phyloP scores from a whole-genome alignment of 129 eudicot species.

The Chrysanthemum seticuspe region DNA sequence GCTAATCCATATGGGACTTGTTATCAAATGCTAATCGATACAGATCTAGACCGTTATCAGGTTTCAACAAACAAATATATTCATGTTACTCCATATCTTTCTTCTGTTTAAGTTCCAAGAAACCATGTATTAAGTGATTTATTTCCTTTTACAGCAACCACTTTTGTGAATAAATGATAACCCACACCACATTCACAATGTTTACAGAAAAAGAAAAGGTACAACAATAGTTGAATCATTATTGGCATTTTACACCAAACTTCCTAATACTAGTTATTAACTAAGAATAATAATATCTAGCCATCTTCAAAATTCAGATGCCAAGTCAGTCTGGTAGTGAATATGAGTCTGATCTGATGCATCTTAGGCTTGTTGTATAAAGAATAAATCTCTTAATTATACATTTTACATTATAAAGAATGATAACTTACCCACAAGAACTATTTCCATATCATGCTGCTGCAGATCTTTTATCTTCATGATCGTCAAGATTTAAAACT shows the following conservation, averaged over 20 bases:
- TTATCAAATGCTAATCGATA: too few relatives aligned
- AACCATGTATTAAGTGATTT: too few relatives aligned
- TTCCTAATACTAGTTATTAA: constrained; percentile 9
- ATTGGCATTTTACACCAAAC: constrained; percentile 26
- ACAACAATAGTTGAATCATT: not conserved
- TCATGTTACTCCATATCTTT: too few relatives aligned
- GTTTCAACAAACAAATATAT: too few relatives aligned
- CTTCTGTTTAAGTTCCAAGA: too few relatives aligned
- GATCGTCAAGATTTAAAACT: constrained; percentile 66
- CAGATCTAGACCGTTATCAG: too few relatives aligned
- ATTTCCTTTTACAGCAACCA: too few relatives aligned
- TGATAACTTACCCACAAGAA: constrained; percentile 27
- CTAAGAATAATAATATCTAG: constrained; percentile 22
- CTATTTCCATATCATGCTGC: constrained; percentile 53
- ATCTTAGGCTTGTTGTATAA: constrained; percentile 28
- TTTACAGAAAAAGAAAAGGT: not conserved
- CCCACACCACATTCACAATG: not conserved
- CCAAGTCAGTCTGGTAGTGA: not conserved
- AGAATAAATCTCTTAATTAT: constrained; percentile 29
- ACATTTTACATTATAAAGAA: constrained; percentile 49
- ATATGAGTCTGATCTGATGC: constrained; percentile 15
- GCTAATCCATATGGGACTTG: too few relatives aligned
- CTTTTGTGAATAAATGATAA: not conserved
- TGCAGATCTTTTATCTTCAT: constrained; percentile 49
- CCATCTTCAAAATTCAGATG: constrained; percentile 24